Conservation (phyloP, 2,329 filamentous ascomycete genomes). For the Fusarium lyarnte region DNA sequence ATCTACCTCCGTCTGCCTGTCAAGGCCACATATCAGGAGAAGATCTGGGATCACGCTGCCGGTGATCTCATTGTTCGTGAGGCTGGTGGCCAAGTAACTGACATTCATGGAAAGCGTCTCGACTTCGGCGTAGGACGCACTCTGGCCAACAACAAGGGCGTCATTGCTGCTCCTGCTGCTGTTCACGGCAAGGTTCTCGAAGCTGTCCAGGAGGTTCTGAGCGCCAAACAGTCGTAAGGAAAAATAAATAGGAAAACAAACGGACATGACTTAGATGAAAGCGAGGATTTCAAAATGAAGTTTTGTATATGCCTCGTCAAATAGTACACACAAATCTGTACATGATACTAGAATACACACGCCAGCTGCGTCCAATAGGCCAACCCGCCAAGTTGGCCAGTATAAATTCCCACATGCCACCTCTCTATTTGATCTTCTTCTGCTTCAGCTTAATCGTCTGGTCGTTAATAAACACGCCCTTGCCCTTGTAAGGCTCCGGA, state of each 20-base stretch:
- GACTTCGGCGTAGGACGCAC: conserved; percentile 91
- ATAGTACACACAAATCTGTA: conserved; percentile 47
- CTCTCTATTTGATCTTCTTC: conserved; percentile 88
- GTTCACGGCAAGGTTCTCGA: conserved; percentile 81
- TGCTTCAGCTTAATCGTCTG: conserved; percentile 98
- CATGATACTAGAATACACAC: conserved; percentile 45
- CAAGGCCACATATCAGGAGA: conserved; percentile 90
- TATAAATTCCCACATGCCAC: not conserved
- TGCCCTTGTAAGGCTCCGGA: conserved; percentile 98
- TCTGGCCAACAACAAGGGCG: conserved; percentile 89
- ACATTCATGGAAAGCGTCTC: conserved; percentile 83
- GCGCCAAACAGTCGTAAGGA: conserved; percentile 43
- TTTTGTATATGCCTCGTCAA: conserved; percentile 45
- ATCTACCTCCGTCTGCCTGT: conserved; percentile 92
- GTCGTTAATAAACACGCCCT: conserved; percentile 97
- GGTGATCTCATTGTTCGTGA: conserved; percentile 94
- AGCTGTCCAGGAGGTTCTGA: conserved; percentile 83
- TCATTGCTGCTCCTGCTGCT: conserved; percentile 83
- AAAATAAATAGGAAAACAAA: not conserved
- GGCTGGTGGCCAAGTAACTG: conserved; percentile 90
- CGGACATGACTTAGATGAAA: conserved; percentile 7
- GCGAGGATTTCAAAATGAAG: conserved; percentile 28
- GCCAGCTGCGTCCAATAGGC: conserved; percentile 39
- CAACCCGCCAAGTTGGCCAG: conserved; percentile 18
- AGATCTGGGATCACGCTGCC: conserved; percentile 99